A percentile compares a stretch with the other conserved stretches of the same genome.
phyloP scores from a whole-genome alignment of 176 grass and related monocot genomes.

The Eragrostis curvula region DNA sequence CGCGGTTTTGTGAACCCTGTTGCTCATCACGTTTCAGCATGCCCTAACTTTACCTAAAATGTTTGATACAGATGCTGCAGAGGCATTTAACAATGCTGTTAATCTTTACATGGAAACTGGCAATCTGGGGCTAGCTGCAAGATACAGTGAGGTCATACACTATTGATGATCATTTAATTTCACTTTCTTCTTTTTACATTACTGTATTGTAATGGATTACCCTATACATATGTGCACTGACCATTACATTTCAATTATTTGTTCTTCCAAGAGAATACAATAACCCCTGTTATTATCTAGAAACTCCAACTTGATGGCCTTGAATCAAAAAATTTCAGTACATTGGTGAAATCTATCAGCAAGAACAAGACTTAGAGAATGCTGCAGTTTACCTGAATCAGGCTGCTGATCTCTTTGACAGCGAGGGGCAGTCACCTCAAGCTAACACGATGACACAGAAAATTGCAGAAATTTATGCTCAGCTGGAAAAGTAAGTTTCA shows the following conservation, averaged over 20 bases:
- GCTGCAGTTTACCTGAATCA: constrained; percentile 71
- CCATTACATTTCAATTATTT: background rate
- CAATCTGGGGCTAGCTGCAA: constrained; percentile 91
- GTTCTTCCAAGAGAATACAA: background rate
- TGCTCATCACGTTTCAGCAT: no score
- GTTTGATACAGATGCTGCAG: background rate
- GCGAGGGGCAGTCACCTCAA: constrained; percentile 79
- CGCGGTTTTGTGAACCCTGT: no score
- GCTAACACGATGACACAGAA: constrained; percentile 80
- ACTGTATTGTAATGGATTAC: background rate
- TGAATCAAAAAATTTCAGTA: constrained; percentile 65
- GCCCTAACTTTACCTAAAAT: no score
- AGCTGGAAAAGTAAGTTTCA: constrained; percentile 83
- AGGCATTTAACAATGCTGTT: constrained; percentile 73
- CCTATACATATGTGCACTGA: background rate
- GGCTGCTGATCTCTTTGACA: constrained; percentile 87
- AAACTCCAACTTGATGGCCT: background rate
- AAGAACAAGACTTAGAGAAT: constrained; percentile 84
- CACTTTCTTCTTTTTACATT: background rate
- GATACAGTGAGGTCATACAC: constrained; percentile 83
- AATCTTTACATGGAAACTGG: constrained; percentile 93
- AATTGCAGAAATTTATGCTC: constrained; percentile 84
- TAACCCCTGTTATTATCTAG: background rate
- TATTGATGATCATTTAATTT: background rate
- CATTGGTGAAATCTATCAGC: constrained; percentile 89